These are phyloP conservation scores for Ceratocystiopsis brevicomis DNA, from an alignment of 2,329 filamentous ascomycete genomes.

Conservation along the genomic window DNA sequence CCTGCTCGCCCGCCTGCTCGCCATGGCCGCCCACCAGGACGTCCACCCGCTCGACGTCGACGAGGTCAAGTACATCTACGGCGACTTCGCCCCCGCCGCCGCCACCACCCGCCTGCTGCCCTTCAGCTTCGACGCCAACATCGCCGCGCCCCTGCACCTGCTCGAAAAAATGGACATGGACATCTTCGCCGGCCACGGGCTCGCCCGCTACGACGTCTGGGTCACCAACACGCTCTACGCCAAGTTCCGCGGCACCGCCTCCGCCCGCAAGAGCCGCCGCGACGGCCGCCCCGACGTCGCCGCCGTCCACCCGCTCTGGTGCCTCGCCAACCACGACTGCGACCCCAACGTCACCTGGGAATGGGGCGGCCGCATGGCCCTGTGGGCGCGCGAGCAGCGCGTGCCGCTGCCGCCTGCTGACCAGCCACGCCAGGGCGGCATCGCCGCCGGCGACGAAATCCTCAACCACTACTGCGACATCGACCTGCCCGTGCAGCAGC, in stretches of 20 bases:
- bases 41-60: constrained; percentile 43
- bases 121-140: constrained; percentile 60
- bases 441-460: constrained; percentile 67
- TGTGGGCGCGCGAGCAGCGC: constrained; percentile 41
- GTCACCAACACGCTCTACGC: constrained; percentile 80
- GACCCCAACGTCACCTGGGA: constrained; percentile 91
- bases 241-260: constrained; percentile 86
- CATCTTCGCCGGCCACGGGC: constrained; percentile 34
- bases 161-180: constrained; percentile 74
- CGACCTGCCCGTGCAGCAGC: constrained; percentile 52
- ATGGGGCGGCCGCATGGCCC: constrained; percentile 63
- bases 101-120: constrained; percentile 42
- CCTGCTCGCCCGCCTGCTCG: constrained; percentile 40
- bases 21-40: constrained; percentile 42
- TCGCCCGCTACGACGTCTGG: constrained; percentile 51
- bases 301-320: constrained; percentile 91
- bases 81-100: constrained; percentile 43
- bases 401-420: constrained; percentile 27
- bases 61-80: constrained; percentile 51
- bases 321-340: constrained; percentile 88
- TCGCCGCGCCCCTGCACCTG: constrained; percentile 56
- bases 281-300: constrained; percentile 79
- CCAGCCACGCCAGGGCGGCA: constrained; percentile 32
- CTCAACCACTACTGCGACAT: constrained; percentile 92
- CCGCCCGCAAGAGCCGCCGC: constrained; percentile 55